Evolutionary conservation across 2,329 filamentous ascomycete species (phyloP).

Genomic region (Trichoderma semiorbis): DNA sequence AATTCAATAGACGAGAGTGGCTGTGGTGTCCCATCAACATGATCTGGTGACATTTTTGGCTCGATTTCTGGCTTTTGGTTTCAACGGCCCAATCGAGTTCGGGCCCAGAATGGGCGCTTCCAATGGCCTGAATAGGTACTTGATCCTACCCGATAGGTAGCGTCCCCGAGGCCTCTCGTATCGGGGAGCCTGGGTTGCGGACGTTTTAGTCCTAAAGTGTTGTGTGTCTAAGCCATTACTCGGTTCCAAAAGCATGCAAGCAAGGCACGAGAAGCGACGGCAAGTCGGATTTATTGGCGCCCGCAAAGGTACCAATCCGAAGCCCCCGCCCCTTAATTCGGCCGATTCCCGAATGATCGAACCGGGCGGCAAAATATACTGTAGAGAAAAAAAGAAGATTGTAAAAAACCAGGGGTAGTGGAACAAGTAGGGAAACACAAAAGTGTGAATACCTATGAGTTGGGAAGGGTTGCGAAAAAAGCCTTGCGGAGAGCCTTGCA

Average conservation of each 20-base stretch:
- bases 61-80: neutral
- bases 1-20: neutral
- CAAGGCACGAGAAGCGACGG: neutral
- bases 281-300: neutral
- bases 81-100: too few species aligned
- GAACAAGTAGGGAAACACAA: neutral
- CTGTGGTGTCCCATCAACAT: neutral
- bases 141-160: too few species aligned
- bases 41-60: neutral
- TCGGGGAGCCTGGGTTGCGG: too few species aligned
- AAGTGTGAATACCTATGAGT: too few species aligned
- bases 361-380: neutral
- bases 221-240: too few species aligned
- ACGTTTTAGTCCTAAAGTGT: too few species aligned
- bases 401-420: neutral
- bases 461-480: neutral
- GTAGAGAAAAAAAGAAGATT: neutral
- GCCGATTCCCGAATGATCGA: neutral
- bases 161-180: too few species aligned
- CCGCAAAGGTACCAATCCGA: neutral
- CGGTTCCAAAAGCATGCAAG: too few species aligned
- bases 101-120: too few species aligned
- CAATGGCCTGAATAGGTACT: too few species aligned
- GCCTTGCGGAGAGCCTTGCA: conserved; percentile 16
- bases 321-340: neutral